Evolutionary conservation across 139 green algal species (phyloP).

Genomic region (Spirogloea muscicola): DNA sequence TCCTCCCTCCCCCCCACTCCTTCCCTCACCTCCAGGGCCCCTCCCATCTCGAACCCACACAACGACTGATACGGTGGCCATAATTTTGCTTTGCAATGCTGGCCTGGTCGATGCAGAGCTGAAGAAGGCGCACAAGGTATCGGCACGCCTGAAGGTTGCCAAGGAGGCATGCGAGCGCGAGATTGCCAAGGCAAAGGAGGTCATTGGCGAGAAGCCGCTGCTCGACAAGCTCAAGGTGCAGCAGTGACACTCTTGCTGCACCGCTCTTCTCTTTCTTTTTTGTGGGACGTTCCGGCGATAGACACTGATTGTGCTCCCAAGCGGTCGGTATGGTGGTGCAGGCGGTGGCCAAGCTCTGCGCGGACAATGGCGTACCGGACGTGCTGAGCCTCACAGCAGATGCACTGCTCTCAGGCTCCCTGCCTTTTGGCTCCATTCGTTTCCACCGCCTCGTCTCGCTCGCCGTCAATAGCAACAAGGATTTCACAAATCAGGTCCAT

Average conservation of each 20-base stretch:
- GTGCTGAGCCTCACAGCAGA: slow-evolving; percentile 1
- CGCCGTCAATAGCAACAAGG: slow-evolving; percentile 22
- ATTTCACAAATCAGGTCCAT: slow-evolving; percentile 24
- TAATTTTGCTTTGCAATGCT: too few species aligned
- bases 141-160: not conserved
- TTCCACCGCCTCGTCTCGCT: slow-evolving; percentile 19
- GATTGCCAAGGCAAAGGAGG: slow-evolving; percentile 8
- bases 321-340: too few species aligned
- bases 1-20: too few species aligned
- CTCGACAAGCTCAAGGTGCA: slow-evolving; percentile 23
- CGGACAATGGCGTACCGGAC: slow-evolving; percentile 13
- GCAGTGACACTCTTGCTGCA: too few species aligned
- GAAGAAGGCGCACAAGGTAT: slow-evolving; percentile 25
- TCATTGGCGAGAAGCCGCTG: slow-evolving; percentile 8
- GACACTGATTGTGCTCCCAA: too few species aligned
- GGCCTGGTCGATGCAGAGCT: too few species aligned
- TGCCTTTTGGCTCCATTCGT: slow-evolving; percentile 19
- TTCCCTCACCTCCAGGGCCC: too few species aligned
- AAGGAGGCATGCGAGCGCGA: slow-evolving; percentile 10
- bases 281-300: too few species aligned
- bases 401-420: slow-evolving; percentile 9
- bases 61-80: too few species aligned
- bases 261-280: too few species aligned
- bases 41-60: too few species aligned
- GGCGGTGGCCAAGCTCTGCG: slow-evolving; percentile 7